These are phyloP conservation scores for Anthostomella pinea DNA, from an alignment of 2,329 filamentous ascomycete genomes.

Conservation along the genomic window DNA sequence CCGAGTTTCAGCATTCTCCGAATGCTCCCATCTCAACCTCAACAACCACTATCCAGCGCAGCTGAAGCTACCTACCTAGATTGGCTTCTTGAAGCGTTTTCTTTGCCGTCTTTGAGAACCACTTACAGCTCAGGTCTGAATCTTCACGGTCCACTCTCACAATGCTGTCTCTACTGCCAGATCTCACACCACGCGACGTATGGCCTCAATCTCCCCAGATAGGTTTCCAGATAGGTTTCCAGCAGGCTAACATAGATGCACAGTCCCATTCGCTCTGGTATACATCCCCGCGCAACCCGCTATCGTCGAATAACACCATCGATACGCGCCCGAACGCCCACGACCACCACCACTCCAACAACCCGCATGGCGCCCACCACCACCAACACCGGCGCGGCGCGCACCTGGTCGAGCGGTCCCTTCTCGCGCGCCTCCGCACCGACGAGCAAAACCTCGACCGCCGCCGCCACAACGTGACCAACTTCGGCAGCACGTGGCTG, in stretches of 20 bases:
- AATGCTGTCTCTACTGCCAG: constrained; percentile 64
- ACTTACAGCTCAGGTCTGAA: neutral
- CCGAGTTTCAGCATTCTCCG: too few relatives aligned
- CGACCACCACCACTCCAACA: constrained; percentile 18
- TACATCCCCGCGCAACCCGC: constrained; percentile 59
- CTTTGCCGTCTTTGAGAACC: too few relatives aligned
- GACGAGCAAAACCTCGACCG: constrained; percentile 77
- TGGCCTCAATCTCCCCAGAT: constrained; percentile 26
- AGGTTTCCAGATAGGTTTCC: too few relatives aligned
- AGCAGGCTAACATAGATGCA: constrained; percentile 18
- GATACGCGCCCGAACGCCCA: constrained; percentile 29
- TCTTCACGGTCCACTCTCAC: constrained; percentile 10
- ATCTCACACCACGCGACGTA: constrained; percentile 69
- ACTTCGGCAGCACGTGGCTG: constrained; percentile 88
- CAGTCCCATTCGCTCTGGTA: constrained; percentile 76
- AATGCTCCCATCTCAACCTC: too few relatives aligned
- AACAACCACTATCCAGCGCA: too few relatives aligned
- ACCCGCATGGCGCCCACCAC: constrained; percentile 25
- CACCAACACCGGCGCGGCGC: constrained; percentile 27
- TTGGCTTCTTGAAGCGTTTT: too few relatives aligned
- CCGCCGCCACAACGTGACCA: constrained; percentile 76
- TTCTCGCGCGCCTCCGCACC: constrained; percentile 65
- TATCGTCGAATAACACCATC: too few relatives aligned
- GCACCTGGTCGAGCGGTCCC: constrained; percentile 53
- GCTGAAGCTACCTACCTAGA: too few relatives aligned